Percentiles rank a stretch among this genome's conserved stretches.
Conservation (phyloP, 225 moss, liverwort and hornwort genomes). For the Takakia lepidozioides region DNA sequence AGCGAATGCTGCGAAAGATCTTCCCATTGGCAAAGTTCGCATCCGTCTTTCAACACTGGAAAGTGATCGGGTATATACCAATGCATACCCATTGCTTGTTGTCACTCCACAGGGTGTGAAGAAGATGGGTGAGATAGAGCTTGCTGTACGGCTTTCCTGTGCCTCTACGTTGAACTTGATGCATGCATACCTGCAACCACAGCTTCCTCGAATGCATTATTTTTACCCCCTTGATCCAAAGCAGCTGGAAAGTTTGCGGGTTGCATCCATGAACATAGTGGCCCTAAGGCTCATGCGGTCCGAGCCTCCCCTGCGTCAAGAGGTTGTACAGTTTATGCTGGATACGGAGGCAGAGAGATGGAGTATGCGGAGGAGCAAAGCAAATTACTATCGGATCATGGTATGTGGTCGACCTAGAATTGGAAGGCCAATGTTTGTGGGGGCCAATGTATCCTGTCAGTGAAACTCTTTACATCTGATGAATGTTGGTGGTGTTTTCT, state of each 20-base stretch:
- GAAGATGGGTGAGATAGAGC: conserved; percentile 88
- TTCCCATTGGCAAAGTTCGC: conserved; percentile 78
- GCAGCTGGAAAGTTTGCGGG: conserved; percentile 60
- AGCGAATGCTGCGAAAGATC: conserved; percentile 41
- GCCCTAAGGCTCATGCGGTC: conserved; percentile 69
- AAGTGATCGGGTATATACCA: conserved; percentile 82
- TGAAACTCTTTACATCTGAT: too few species aligned
- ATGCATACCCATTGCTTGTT: conserved; percentile 73
- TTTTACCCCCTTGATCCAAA: conserved; percentile 56
- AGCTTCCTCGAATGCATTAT: conserved; percentile 83
- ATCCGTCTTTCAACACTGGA: conserved; percentile 83
- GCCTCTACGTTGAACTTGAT: conserved; percentile 59
- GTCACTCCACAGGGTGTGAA: conserved; percentile 89
- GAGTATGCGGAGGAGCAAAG: conserved; percentile 99
- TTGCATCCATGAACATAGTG: conserved; percentile 94
- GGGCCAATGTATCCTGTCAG: too few species aligned
- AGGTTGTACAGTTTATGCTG: conserved; percentile 79
- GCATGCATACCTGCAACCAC: conserved; percentile 73
- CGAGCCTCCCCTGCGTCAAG: conserved; percentile 78
- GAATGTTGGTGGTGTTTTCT: too few species aligned
- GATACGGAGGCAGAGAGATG: conserved; percentile 86
- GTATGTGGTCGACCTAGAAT: too few species aligned
- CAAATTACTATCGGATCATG: conserved; percentile 82
- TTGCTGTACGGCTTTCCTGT: conserved; percentile 69
- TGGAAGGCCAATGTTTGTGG: too few species aligned